Evolutionary conservation across 306 rosid species (phyloP), one percentile per base, ranked within the genome.

Genomic region (Castanea sativa): DNA sequence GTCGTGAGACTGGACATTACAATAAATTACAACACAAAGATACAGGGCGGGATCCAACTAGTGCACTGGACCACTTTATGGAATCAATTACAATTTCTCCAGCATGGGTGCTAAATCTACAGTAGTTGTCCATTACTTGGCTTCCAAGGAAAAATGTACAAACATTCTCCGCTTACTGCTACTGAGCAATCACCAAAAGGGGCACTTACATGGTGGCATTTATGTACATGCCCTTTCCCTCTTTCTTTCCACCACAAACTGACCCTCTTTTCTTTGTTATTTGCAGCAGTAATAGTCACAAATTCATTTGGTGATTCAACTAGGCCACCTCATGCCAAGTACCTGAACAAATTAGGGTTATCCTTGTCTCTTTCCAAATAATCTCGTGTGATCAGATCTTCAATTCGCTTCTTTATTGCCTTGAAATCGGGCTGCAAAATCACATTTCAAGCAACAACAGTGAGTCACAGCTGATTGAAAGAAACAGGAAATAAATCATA

Each of bases 361-460:
- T 94, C 98, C 83, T 90, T 94, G 87, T 94, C 98, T 88, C 98
- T 88, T 84, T 94, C 98, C 74, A 94, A 81, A 86, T 94, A 94
- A 86, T 94, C 98, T 49, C 98, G 94, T 45, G 98, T 89, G 87
- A 94, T 94, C 83, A 94, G 91, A 81, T 94, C 98, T 86, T 94
- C 98, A 7, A 94, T 94, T 80, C 98, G 85, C 90, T 94, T 94
- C 80, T 94, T 94, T 53, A 94, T 94, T 57, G 97, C 93, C 85
- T 92, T 94, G 85, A 94, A 92, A 76, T 94, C 97, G 1, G 98
- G 98, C 98, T 94, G 90, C 59, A 76, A 19, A 71, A 69, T 19
- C 14, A 21, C 72, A 73, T 73, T 52, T 53, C 59, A 80, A 20
- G 29, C 51, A 76, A 21, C 23, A 68, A 19, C 59, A 49, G 25